phyloP scores from a whole-genome alignment of 1,139 yeast genomes.

The Suhomyces chickasaworum region DNA sequence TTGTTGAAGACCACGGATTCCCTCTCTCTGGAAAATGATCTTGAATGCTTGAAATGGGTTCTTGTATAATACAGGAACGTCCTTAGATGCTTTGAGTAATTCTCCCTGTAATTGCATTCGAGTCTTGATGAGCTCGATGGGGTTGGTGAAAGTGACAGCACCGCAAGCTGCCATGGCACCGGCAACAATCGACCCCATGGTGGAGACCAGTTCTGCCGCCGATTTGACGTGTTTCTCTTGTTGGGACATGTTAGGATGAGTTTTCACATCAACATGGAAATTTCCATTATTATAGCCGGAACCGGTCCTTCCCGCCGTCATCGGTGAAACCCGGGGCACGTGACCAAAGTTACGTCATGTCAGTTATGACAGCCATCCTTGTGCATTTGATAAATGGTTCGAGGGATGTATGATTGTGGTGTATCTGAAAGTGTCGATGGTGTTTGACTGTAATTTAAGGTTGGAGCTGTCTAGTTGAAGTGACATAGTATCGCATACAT shows the following conservation, averaged over 20 bases:
- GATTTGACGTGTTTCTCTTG: constrained; percentile 12
- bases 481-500: too few relatives aligned
- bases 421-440: background rate
- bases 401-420: background rate
- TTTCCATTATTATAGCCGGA: background rate
- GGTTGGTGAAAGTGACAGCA: constrained; percentile 95
- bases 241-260: constrained; percentile 10
- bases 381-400: background rate
- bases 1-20: constrained; percentile 83
- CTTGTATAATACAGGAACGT: constrained; percentile 60
- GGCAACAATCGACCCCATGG: constrained; percentile 82
- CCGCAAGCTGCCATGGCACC: constrained; percentile 98
- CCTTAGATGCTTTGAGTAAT: constrained; percentile 52
- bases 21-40: constrained; percentile 78
- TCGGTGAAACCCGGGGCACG: background rate
- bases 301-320: too few relatives aligned
- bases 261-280: background rate
- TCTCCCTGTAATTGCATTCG: constrained; percentile 98
- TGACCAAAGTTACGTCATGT: background rate
- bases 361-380: background rate
- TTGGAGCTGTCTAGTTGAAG: too few relatives aligned
- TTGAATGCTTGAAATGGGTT: constrained; percentile 85
- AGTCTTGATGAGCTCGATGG: constrained; percentile 90
- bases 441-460: background rate
- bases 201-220: constrained; percentile 58